Conservation (phyloP, 108 stramenopile species). For the Tribonema minus region DNA sequence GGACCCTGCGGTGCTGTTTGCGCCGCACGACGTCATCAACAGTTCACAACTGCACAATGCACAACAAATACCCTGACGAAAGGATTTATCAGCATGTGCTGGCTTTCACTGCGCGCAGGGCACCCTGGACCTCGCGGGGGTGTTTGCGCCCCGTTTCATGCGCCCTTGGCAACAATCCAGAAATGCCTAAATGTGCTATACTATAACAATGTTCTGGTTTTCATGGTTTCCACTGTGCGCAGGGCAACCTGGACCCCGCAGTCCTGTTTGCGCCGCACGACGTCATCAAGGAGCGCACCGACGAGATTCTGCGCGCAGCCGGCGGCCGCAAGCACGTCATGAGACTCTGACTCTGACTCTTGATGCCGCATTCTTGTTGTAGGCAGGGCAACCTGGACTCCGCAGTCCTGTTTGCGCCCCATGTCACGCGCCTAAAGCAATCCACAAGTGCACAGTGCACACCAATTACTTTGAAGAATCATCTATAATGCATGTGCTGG, state of each 20-base stretch:
- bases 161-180: too few species aligned
- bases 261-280: neutral
- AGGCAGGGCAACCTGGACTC: constrained; percentile 90
- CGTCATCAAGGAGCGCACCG: constrained; percentile 65
- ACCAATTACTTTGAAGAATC: neutral
- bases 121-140: constrained; percentile 85
- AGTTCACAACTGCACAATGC: too few species aligned
- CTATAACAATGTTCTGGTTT: too few species aligned
- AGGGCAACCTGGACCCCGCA: constrained; percentile 90
- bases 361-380: constrained; percentile 44
- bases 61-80: too few species aligned
- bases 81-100: too few species aligned
- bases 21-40: constrained; percentile 65
- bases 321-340: constrained; percentile 80
- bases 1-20: constrained; percentile 84
- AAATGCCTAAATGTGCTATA: too few species aligned
- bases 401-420: constrained; percentile 69
- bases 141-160: constrained; percentile 74
- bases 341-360: constrained; percentile 94
- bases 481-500: constrained; percentile 1
- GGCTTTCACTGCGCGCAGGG: too few species aligned
- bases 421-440: neutral
- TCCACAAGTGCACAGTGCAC: neutral
- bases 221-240: too few species aligned
- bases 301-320: constrained; percentile 84